Percentiles rank a stretch among this genome's conserved stretches.
Evolutionary conservation across 2,329 filamentous ascomycete genomes (phyloP).

Genomic region (Claviceps humidiphila): DNA sequence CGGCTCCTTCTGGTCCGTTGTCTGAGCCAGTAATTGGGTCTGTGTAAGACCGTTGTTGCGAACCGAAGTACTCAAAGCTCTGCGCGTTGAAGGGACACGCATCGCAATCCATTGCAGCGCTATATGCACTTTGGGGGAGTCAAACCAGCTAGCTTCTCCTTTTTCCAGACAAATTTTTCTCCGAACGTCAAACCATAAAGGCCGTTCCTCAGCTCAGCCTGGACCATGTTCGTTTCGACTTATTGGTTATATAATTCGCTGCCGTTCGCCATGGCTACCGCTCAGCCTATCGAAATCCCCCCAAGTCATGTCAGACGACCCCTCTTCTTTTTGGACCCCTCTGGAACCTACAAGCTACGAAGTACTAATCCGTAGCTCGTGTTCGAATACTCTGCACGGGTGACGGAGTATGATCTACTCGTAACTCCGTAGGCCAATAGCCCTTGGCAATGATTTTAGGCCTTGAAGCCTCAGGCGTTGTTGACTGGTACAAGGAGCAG

Average conservation of each 20-base stretch:
- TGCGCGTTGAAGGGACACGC: neutral
- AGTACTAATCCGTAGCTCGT: neutral
- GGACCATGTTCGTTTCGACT: neutral
- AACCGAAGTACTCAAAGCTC: neutral
- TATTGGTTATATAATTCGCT: neutral
- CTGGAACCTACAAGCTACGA: neutral
- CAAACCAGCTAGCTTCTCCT: neutral
- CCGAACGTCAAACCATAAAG: neutral
- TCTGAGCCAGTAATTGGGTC: neutral
- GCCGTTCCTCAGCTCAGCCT: neutral
- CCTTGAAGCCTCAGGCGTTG: conserved; percentile 1
- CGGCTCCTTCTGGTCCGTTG: neutral
- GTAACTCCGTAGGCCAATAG: neutral
- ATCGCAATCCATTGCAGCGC: neutral
- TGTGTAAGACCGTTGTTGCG: neutral
- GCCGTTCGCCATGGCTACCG: neutral
- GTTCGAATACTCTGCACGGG: neutral
- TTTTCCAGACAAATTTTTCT: neutral
- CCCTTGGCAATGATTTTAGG: neutral
- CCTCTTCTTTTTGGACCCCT: neutral
- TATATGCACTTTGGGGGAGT: neutral
- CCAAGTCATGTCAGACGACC: neutral
- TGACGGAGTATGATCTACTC: neutral
- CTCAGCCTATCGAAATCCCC: neutral
- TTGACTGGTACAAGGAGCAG: neutral